Percentiles rank a stretch among this genome's conserved stretches.
Conservation (phyloP, 345 rosid genomes). For the Eucalyptus tenuipes region DNA sequence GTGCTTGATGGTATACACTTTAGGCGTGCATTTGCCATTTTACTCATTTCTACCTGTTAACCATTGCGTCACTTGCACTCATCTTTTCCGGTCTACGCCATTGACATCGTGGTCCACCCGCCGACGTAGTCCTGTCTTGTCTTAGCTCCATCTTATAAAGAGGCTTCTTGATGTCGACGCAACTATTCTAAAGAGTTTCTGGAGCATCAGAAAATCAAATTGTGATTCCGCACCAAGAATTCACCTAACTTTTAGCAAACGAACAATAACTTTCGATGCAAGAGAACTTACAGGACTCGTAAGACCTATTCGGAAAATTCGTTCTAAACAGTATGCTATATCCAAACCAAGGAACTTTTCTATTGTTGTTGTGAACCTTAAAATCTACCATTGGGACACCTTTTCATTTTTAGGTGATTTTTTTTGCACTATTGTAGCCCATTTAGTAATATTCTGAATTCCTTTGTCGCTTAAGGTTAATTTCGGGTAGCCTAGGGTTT, state of each 20-base stretch:
- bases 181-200: background rate
- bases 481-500: background rate
- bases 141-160: background rate
- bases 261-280: background rate
- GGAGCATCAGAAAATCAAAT: background rate
- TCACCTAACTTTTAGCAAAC: background rate
- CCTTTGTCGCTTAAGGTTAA: background rate
- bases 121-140: background rate
- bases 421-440: background rate
- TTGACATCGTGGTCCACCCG: background rate
- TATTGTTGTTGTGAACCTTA: background rate
- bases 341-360: background rate
- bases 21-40: background rate
- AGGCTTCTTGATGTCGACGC: background rate
- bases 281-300: background rate
- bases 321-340: background rate
- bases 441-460: background rate
- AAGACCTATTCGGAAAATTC: background rate
- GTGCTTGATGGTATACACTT: rapidly evolving
- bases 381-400: background rate
- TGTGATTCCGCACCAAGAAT: background rate
- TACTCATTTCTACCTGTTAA: background rate
- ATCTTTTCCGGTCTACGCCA: background rate
- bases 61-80: background rate
- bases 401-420: background rate